These are phyloP conservation scores for Coemansia sp. DNA, from an alignment of 192 early-diverging fungal species.

Conservation along the genomic window DNA sequence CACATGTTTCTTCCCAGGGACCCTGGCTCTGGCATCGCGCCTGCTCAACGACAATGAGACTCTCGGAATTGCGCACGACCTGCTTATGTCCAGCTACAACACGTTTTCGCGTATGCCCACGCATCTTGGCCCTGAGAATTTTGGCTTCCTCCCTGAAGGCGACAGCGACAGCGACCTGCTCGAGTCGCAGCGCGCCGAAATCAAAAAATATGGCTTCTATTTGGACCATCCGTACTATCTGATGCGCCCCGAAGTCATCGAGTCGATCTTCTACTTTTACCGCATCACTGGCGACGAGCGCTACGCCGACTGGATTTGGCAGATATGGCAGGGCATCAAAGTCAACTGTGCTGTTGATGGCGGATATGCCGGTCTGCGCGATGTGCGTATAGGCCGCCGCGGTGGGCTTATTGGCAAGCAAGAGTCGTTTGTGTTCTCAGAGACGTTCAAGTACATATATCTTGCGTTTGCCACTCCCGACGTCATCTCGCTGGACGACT, in stretches of 20 bases:
- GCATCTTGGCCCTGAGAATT: conserved; percentile 50
- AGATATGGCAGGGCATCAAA: conserved; percentile 87
- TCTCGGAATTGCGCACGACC: conserved; percentile 34
- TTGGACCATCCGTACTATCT: conserved; percentile 59
- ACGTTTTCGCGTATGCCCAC: conserved; percentile 52
- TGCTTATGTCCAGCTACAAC: conserved; percentile 41
- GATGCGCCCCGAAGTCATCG: conserved; percentile 88
- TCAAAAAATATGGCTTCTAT: conserved; percentile 53
- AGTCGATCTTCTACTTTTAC: conserved; percentile 84
- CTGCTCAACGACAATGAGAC: conserved; percentile 43
- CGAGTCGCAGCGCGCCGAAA: conserved; percentile 27
- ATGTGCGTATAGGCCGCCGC: conserved; percentile 36
- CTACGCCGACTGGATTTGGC: conserved; percentile 79
- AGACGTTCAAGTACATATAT: conserved; percentile 96
- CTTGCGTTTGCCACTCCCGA: conserved; percentile 73
- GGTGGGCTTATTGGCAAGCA: conserved; percentile 47
- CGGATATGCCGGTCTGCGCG: conserved; percentile 65
- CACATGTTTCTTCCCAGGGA: conserved; percentile 52
- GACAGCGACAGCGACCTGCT: conserved; percentile 40
- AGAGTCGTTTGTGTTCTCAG: conserved; percentile 86
- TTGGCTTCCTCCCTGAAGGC: conserved; percentile 50
- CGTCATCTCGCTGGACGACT: conserved; percentile 75
- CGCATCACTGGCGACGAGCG: conserved; percentile 82
- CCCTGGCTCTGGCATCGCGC: conserved; percentile 47
- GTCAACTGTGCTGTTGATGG: conserved; percentile 65